Evolutionary conservation across 2,329 filamentous ascomycete genomes (phyloP).

Genomic region (Diaporthe sp.): DNA sequence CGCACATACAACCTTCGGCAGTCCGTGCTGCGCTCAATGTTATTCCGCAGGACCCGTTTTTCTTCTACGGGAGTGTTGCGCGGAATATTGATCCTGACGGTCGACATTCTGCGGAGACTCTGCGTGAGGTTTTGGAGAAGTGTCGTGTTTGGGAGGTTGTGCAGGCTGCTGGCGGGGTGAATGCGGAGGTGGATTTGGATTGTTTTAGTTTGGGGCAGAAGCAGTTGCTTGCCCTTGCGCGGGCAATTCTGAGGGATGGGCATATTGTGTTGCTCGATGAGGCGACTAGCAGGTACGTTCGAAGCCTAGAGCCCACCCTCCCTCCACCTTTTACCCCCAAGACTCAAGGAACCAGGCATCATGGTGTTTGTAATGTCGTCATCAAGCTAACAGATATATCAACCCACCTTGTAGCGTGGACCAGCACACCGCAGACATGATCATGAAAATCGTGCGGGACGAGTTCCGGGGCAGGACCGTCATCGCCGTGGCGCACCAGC

Average conservation of each 20-base stretch:
- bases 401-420: not conserved
- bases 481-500: conserved; percentile 44
- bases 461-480: conserved; percentile 58
- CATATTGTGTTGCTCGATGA: conserved; percentile 74
- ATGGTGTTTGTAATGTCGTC: not conserved
- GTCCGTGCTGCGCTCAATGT: conserved; percentile 50
- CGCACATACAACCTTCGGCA: conserved; percentile 37
- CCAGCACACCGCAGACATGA: conserved; percentile 6
- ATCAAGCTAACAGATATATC: not conserved
- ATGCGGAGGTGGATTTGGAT: conserved; percentile 51
- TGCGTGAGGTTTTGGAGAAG: conserved; percentile 53
- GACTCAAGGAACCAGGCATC: not conserved
- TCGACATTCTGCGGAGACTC: conserved; percentile 29
- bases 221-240: conserved; percentile 64
- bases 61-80: conserved; percentile 51
- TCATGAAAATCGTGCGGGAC: conserved; percentile 40
- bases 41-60: conserved; percentile 62
- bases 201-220: conserved; percentile 68
- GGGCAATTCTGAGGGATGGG: conserved; percentile 71
- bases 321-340: not conserved
- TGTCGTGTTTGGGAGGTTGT: conserved; percentile 34
- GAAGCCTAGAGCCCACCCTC: not conserved
- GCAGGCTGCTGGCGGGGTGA: conserved; percentile 51
- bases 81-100: conserved; percentile 35
- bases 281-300: conserved; percentile 34